Evolutionary conservation across 306 rosid species (phyloP), one percentile per base, ranked within the genome.

Genomic region (Begonia peltatifolia): DNA sequence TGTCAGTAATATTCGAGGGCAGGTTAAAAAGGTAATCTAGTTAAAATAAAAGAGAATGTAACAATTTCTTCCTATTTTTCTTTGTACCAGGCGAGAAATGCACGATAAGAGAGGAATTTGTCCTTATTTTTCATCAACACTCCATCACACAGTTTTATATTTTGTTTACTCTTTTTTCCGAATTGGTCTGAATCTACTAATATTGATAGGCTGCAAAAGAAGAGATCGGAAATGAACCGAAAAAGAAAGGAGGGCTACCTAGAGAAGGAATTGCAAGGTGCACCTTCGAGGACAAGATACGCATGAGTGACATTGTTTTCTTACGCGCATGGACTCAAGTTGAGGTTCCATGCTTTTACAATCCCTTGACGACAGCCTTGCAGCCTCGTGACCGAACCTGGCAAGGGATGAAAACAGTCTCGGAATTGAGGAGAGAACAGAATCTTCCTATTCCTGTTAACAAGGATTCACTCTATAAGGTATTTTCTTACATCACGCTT

Each of bases 211-310:
- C 76, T 73, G 92, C 86, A 20, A 86, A 90, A 76, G 95, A 78
- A 79, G 92, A 83, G 71, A 30, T 90, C 14, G 94, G 87, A 57
- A 85, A 85, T 75, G 68, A 76, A 67, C 80, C 95, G 6, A 78
- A 76, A 50, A 70, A 56, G 72, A 90, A 67, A 68, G 99, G 87
- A 53, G 94, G 94, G 55, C 68, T 68, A 52, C 56, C 71, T 8
- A 85, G 68, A 63, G 99, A 86, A 76, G 99, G 99, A 74, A 80
- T 90, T 61, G 99, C 79, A 44, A 71, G 99, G 69, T 90, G 99
- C 72, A 80, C 95, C 46, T 90, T 90, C 16, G 99, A 90, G 76
- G 99, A 90, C 74, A 90, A 83, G 72, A 83, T 90, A 67, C 79
- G 82, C 73, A 90, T 90, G 99, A 86, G 99, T 41, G 99, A 90